Base-by-base conservation (phyloP, 1,284 basidiomycete genomes). In the Moesziomyces parantarcticus region DNA sequence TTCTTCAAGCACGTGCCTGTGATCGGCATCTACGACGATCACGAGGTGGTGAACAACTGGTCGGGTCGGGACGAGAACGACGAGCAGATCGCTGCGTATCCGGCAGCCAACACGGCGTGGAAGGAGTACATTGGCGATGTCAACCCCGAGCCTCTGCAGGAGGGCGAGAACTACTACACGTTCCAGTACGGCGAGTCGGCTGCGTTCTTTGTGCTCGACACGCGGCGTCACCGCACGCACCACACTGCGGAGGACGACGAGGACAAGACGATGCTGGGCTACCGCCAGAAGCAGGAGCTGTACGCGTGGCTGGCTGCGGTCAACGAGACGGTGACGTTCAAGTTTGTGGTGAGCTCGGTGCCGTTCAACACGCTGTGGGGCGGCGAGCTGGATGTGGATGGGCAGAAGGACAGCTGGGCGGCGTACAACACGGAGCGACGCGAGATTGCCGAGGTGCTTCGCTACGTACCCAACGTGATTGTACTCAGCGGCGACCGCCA, bases 141-240 rank as follows among this genome's bases (percentile, higher is more conserved):
- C 13, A 93, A 92, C 80, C 90, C 88, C 66, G 88, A 90, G 57
- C 79, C 89, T 66, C 76, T 55, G 9, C 58, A 75, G 25, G 75
- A 84, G 6, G 88, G 86, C 26, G 85, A 87, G 50, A 86, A 89
- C 76, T 91, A 90, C 80, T 92, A 88, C 76, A 77, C 78, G 18
- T 80, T 83, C 71, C 71, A 72, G 29, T 77, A 79, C 56, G 80
- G 80, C 45, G 73, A 76, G 29, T 63, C 70, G 39, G 74, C 71
- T 3, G 90, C 90, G 0, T 93, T 92, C 84, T 93, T 93, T 84
- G 91, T 92, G 25, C 85, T 91, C 85, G 92, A 93, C 84, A 91
- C 90, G 7, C 87, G 91, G 14, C 87, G 88, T 16, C 88, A 92
- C 78, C 88, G 92, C 32, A 88, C 88, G 20, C 81, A 86, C 14